Base-by-base conservation (phyloP, 805 yeast genomes). In the Candida ortonii region DNA sequence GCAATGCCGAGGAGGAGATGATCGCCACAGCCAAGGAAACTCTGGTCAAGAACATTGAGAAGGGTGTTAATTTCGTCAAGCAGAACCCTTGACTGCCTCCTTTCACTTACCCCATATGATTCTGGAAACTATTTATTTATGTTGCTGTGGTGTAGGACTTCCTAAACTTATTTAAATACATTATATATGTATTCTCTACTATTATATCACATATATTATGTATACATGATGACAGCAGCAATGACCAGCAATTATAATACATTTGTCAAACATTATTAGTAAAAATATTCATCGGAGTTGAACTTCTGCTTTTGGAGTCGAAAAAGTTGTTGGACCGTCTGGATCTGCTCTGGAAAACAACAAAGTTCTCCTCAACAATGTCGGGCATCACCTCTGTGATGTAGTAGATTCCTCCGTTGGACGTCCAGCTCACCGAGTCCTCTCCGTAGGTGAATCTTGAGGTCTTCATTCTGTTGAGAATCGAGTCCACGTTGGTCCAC, bases 391-490 rank as follows among this genome's bases (percentile, higher is more conserved):
- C 84, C 7, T 87, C 80, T 11, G 93, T 76, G 6, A 89, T 75
- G 56, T 74, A 89, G 58, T 84, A 88, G 7, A 76, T 78, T 1
- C 84, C 85, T 35, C 87, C 87, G 30, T 84, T 86, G 5, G 80
- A 78, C 0, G 96, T 87, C 97, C 97, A 88, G 29, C 94, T 83
- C 7, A 89, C 96, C 26, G 88, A 76, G 36, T 79, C 76, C 34
- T 74, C 72, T 12, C 74, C 79, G 45, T 87, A 80, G 51, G 73
- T 71, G 43, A 66, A 76, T 46, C 73, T 76, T 36, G 76, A 76
- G 4, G 85, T 87, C 25, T 64, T 64, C 36, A 87, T 65, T 48
- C 79, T 68, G 51, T 80, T 86, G 43, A 86, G 62, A 10, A 85
- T 71, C 22, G 77, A 69, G 12, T 67, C 75, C 10, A 68, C 55